phyloP scores from a whole-genome alignment of 2,329 filamentous ascomycete species.

The Xylariaceae sp. region DNA sequence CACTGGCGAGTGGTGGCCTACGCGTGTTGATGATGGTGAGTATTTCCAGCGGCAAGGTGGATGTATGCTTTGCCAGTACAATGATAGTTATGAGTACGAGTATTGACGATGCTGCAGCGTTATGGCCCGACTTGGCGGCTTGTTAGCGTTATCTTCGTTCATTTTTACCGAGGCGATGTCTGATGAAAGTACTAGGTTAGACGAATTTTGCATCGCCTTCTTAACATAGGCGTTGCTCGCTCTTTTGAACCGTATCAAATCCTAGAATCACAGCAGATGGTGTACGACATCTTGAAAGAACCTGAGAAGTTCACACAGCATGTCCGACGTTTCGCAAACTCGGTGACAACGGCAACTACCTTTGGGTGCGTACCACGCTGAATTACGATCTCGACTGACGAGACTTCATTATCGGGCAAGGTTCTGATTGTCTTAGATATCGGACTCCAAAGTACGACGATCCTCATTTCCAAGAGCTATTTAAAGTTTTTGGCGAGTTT shows the following conservation, averaged over 20 bases:
- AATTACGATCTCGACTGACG: neutral
- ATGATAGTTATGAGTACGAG: neutral
- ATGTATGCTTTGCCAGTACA: too few relatives aligned
- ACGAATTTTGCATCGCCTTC: constrained; percentile 39
- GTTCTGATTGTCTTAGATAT: constrained; percentile 1
- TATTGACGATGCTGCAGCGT: neutral
- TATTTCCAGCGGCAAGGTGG: neutral
- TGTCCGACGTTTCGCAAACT: constrained; percentile 43
- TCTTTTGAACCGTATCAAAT: constrained; percentile 50
- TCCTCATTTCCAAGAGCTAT: constrained; percentile 38
- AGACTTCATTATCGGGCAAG: neutral
- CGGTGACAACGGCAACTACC: constrained; percentile 44
- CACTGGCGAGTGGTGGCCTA: constrained; percentile 18
- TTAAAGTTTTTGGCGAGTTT: constrained; percentile 25
- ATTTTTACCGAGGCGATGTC: too few relatives aligned
- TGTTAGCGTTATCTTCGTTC: constrained; percentile 5
- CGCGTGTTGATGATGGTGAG: constrained; percentile 13
- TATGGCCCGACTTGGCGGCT: constrained; percentile 29
- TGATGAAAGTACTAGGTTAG: constrained; percentile 11
- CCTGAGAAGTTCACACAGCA: constrained; percentile 40
- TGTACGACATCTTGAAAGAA: constrained; percentile 41
- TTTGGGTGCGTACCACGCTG: constrained; percentile 37
- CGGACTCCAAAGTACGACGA: constrained; percentile 32
- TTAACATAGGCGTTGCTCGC: constrained; percentile 41
- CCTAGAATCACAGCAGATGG: constrained; percentile 51